phyloP scores from a whole-genome alignment of 73 alveolate genomes.

The Blepharisma stoltei region DNA sequence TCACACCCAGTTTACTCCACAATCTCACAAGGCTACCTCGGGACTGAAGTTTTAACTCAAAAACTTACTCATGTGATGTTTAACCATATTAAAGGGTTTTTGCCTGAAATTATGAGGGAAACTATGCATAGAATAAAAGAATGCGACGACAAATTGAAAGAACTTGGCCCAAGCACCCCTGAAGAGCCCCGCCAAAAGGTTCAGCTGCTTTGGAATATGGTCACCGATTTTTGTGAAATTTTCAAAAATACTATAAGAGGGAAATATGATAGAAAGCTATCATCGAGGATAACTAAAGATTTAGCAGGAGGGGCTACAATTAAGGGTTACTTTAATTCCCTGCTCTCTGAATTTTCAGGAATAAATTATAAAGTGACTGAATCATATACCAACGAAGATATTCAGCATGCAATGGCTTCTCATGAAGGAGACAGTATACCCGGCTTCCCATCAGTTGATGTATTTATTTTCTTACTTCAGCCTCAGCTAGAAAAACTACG shows the following conservation, averaged over 20 bases:
- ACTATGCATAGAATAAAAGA: slow-evolving; percentile 45
- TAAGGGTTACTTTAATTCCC: neutral
- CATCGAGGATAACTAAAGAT: slow-evolving; percentile 42
- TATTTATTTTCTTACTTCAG: slow-evolving; percentile 47
- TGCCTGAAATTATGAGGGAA: slow-evolving; percentile 91
- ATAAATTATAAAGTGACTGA: slow-evolving; percentile 40
- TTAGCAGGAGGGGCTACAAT: slow-evolving; percentile 42
- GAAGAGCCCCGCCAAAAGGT: neutral
- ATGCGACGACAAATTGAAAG: slow-evolving; percentile 54
- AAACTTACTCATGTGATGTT: slow-evolving; percentile 70
- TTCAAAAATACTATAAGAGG: slow-evolving; percentile 63
- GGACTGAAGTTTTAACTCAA: slow-evolving; percentile 71
- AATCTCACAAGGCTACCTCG: slow-evolving; percentile 64
- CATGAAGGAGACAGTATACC: slow-evolving; percentile 71
- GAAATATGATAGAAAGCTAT: slow-evolving; percentile 53
- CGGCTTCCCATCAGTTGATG: slow-evolving; percentile 67
- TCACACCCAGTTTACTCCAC: slow-evolving; percentile 42
- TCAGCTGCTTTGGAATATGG: slow-evolving; percentile 26
- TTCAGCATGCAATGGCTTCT: slow-evolving; percentile 42
- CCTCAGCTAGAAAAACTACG: slow-evolving; percentile 67
- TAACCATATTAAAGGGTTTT: slow-evolving; percentile 68
- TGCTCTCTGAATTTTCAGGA: slow-evolving; percentile 10
- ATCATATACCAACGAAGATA: slow-evolving; percentile 61
- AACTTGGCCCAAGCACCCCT: slow-evolving; percentile 40
- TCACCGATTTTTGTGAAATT: slow-evolving; percentile 20